These are phyloP conservation scores for Hypocrella siamensis DNA, from an alignment of 2,329 filamentous ascomycete species.

Conservation along the genomic window DNA sequence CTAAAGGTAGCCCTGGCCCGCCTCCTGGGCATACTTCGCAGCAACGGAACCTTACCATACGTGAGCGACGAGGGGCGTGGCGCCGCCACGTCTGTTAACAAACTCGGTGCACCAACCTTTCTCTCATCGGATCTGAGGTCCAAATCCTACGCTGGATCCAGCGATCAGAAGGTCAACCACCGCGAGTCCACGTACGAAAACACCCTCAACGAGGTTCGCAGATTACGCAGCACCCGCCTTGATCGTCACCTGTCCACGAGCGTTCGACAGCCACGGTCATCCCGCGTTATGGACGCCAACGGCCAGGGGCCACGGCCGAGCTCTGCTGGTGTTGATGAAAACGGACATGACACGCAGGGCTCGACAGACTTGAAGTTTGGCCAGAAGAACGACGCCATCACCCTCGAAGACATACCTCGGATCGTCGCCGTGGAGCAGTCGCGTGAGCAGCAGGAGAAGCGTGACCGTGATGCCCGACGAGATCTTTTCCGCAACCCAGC, in stretches of 20 bases:
- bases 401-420: slow-evolving; percentile 86
- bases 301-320: slow-evolving; percentile 54
- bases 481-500: slow-evolving; percentile 47
- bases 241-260: slow-evolving; percentile 91
- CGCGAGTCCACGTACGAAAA: slow-evolving; percentile 78
- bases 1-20: slow-evolving; percentile 82
- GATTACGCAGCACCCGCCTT: slow-evolving; percentile 80
- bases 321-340: slow-evolving; percentile 48
- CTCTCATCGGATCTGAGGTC: slow-evolving; percentile 54
- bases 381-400: slow-evolving; percentile 78
- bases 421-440: slow-evolving; percentile 94
- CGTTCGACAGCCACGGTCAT: slow-evolving; percentile 77
- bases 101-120: slow-evolving; percentile 16
- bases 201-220: slow-evolving; percentile 86
- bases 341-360: slow-evolving; percentile 21
- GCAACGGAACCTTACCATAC: slow-evolving; percentile 64
- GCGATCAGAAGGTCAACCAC: slow-evolving; percentile 27
- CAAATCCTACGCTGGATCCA: slow-evolving; percentile 52
- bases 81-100: slow-evolving; percentile 2
- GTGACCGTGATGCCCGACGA: slow-evolving; percentile 32
- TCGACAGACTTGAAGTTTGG: slow-evolving; percentile 74
- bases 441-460: slow-evolving; percentile 72
- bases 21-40: slow-evolving; percentile 72
- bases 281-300: slow-evolving; percentile 64
- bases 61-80: slow-evolving; percentile 46